Evolutionary conservation across 1,284 basidiomycete species (phyloP), one percentile per base, ranked within the genome.

Genomic region (Schizopora paradoxa): DNA sequence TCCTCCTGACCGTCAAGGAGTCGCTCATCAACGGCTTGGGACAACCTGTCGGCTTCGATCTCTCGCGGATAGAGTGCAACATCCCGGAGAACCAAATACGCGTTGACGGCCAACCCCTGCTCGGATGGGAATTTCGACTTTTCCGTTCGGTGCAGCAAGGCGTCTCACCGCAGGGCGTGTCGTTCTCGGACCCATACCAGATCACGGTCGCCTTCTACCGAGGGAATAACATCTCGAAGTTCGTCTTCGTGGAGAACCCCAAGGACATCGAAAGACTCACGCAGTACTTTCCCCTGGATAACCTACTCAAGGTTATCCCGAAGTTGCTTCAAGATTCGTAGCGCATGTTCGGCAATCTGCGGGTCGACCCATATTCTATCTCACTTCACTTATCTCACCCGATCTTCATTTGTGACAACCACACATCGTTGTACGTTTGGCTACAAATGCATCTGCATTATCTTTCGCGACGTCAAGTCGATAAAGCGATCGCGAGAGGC

Each of bases 81-180:
- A 74, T 88, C 39, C 77, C 79, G 0, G 70, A 72, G 23, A 66
- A 76, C 49, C 70, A 62, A 6, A 81, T 80, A 10, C 70, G 63
- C 1, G 82, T 80, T 1, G 87, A 90, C 60, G 76, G 76, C 2
- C 72, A 76, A 42, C 72, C 76, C 0, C 66, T 90, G 1, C 68
- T 71, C 14, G 86, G 87, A 0, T 90, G 86, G 86, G 87, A 90
- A 59, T 89, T 90, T 63, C 75, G 86, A 8, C 67, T 88, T 27
- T 90, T 85, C 71, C 45, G 49, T 3, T 47, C 37, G n/a, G 8
- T 14, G 8, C 28, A 31, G 28, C 45, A 51, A 19, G 41, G 41
- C 23, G 74, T 74, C 50, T 75, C 82, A n/a, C 73, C 76, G 43
- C 70, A 86, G 13, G 82, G 81, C 14, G 74, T 76, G 5, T 70